Base-by-base conservation (phyloP, 208 protist genomes). In the Wallacemonas sp. region DNA sequence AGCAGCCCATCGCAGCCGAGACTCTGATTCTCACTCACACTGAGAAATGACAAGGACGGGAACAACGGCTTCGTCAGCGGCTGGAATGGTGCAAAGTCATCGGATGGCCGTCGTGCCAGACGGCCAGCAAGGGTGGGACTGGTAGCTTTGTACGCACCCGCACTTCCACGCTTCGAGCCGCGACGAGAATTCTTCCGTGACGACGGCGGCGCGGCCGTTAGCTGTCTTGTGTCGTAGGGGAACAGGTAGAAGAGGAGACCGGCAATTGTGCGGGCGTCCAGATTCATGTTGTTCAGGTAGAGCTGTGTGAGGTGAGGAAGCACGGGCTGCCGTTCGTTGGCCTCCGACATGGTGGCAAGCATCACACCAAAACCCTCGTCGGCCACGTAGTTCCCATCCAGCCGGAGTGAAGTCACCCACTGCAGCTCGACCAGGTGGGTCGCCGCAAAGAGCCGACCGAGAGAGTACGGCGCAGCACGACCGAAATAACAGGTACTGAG, bases 241-340 rank as follows among this genome's bases (percentile, higher is more conserved):
- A 94, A 94, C 10, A 94, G 45, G 42, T 84, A 83, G 39, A 72
- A 80, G 44, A 91, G 59, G 61, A 94, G 67, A 30, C 81, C 88
- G 3, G 78, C 44, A 41, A 87, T 61, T 24, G 73, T 80, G 66
- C 70, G 63, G 52, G 48, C 39, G 59, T 91, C 83, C 1, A 94
- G 65, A 57, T 89, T 89, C 85, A 94, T 94, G 61, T 85, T 90
- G 69, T 90, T 87, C 22, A 94, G 71, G 63, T 89, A 92, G 26
- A 94, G 68, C 57, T 91, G 73, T 30, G 73, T 73, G 15, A 94
- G 68, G 12, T 81, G n/a, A 0, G 88, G 88, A 29, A 94, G 41
- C 39, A 88, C 63, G 4, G 52, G 50, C 36, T 61, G 66, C 12
- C n/a, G 42, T 48, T 89, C 76, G 60, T 91, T 88, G 21, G 70